Evolutionary conservation across 139 green algal species (phyloP).

Genomic region (Picochlorum sp.): DNA sequence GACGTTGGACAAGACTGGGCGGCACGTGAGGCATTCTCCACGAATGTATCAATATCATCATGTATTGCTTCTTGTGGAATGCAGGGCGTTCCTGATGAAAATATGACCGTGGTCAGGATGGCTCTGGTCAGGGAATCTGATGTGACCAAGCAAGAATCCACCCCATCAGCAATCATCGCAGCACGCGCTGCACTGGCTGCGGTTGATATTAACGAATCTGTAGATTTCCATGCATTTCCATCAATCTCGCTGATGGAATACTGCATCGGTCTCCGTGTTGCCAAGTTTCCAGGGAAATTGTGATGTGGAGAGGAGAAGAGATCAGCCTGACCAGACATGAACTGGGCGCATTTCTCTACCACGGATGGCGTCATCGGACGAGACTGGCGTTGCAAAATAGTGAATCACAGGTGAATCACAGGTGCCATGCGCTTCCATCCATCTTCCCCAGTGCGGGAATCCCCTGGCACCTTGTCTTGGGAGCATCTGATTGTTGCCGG

Average conservation of each 20-base stretch:
- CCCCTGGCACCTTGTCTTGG: slow-evolving; percentile 32
- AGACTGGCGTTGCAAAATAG: neutral
- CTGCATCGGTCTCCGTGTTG: slow-evolving; percentile 10
- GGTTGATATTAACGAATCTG: slow-evolving; percentile 24
- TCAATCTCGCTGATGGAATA: neutral
- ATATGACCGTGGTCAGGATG: slow-evolving; percentile 28
- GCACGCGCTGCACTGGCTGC: slow-evolving; percentile 4
- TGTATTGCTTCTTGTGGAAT: neutral
- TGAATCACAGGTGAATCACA: neutral
- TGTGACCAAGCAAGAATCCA: neutral
- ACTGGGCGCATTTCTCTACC: neutral
- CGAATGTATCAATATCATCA: neutral
- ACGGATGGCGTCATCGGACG: neutral
- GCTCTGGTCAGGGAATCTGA: slow-evolving; percentile 23
- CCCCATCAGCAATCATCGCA: neutral
- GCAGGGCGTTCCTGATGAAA: slow-evolving; percentile 25
- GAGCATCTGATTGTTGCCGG: slow-evolving; percentile 33
- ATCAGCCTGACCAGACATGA: slow-evolving; percentile 1
- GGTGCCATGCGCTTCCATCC: slow-evolving; percentile 31
- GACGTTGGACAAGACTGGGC: neutral
- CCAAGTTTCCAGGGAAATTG: slow-evolving; percentile 30
- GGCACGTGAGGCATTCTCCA: neutral
- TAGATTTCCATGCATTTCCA: neutral
- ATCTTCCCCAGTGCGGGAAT: slow-evolving; percentile 47
- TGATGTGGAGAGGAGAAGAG: neutral